phyloP scores from a whole-genome alignment of 2,329 filamentous ascomycete species.

The Fusarium liriodendri region DNA sequence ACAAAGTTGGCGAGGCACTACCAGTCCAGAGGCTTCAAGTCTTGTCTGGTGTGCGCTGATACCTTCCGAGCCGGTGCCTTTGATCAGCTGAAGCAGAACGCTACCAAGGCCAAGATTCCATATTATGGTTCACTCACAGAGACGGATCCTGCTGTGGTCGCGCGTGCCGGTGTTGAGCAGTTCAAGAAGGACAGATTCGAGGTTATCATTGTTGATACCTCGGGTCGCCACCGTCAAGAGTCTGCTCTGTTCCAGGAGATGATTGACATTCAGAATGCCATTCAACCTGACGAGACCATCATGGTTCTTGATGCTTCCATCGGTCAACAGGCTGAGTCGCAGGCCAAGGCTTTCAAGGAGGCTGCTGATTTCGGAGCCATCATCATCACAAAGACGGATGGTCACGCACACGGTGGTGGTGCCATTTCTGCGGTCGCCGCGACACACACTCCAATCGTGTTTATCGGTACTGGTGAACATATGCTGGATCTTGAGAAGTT shows the following conservation, averaged over 20 bases:
- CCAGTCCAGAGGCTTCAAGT: conserved; percentile 90
- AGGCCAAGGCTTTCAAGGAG: conserved; percentile 97
- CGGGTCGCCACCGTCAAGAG: conserved; percentile 93
- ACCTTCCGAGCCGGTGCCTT: conserved; percentile 99
- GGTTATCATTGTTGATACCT: conserved; percentile 98
- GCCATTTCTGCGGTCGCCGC: conserved; percentile 97
- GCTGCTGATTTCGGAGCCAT: conserved; percentile 97
- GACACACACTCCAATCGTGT: conserved; percentile 96
- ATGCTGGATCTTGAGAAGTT: conserved; percentile 96
- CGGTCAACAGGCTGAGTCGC: conserved; percentile 93
- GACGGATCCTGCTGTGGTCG: conserved; percentile 93
- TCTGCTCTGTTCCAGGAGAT: conserved; percentile 96
- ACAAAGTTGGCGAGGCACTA: conserved; percentile 97
- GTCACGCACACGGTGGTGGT: conserved; percentile 93
- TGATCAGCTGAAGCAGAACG: conserved; percentile 98
- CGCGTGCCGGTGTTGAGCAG: conserved; percentile 95
- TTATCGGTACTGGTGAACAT: conserved; percentile 97
- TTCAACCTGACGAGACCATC: conserved; percentile 92
- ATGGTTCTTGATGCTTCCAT: conserved; percentile 98
- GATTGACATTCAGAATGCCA: conserved; percentile 93
- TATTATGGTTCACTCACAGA: conserved; percentile 98
- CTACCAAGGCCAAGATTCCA: conserved; percentile 97
- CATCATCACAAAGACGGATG: conserved; percentile 98
- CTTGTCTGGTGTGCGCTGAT: conserved; percentile 95
- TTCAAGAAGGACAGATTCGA: conserved; percentile 99